These are phyloP conservation scores for Hirsutella minnesotensis DNA, from an alignment of 2,329 filamentous ascomycete species.

Conservation along the genomic window DNA sequence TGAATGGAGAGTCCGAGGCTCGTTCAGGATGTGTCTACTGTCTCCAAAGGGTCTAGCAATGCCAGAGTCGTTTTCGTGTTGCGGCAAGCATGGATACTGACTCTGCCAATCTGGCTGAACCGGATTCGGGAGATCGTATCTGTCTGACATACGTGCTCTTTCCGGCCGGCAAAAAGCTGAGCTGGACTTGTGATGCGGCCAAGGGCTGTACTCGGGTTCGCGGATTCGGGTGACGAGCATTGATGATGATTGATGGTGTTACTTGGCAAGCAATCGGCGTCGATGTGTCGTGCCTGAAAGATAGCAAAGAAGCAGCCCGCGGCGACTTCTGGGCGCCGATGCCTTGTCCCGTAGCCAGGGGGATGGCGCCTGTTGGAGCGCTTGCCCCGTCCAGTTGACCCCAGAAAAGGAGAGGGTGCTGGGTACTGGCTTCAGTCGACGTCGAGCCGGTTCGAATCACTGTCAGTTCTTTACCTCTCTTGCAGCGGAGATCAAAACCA, in stretches of 20 bases:
- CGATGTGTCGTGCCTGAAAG: background rate
- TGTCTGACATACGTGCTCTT: slow-evolving; percentile 45
- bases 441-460: too few relatives aligned
- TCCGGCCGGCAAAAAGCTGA: slow-evolving; percentile 30
- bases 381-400: background rate
- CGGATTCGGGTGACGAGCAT: slow-evolving; percentile 45
- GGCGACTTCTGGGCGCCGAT: background rate
- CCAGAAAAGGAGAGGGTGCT: too few relatives aligned
- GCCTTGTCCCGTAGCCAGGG: background rate
- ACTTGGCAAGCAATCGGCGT: background rate
- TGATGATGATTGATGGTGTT: slow-evolving; percentile 19
- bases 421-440: background rate
- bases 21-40: background rate
- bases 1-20: background rate
- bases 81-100: slow-evolving; percentile 38
- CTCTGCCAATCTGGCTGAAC: slow-evolving; percentile 46
- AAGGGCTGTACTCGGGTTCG: slow-evolving; percentile 42
- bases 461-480: too few relatives aligned
- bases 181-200: slow-evolving; percentile 42
- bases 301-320: background rate
- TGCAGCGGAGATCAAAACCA: too few relatives aligned
- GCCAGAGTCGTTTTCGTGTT: slow-evolving; percentile 28
- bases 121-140: slow-evolving; percentile 38
- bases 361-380: background rate
- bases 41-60: slow-evolving; percentile 34